Evolutionary conservation across 2,329 filamentous ascomycete species (phyloP), one percentile per base, ranked within the genome.

Genomic region (Fulvia fulva): DNA sequence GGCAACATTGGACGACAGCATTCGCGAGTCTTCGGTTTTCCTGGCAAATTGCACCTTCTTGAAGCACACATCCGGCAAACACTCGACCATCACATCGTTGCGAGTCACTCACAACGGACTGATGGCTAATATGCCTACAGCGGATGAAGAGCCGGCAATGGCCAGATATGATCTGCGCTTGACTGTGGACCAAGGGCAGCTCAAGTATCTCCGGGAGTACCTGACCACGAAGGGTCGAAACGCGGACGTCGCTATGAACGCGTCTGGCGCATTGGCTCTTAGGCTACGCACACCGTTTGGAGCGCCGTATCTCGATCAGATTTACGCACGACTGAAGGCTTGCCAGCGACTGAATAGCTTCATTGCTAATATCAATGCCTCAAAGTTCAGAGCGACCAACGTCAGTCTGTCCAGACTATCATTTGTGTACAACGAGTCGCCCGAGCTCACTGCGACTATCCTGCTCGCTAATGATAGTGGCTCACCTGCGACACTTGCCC

Each of bases 311-410:
- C 72, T 90, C 3, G 78, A 81, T 3, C 75, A 78, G n/a, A 77
- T 91, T 21, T 77, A 79, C 61, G 77, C 80, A 52, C 81, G 86
- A 26, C 77, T 91, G 47, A 81, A 84, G 64, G 83, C 85, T 12
- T 83, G 94, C 57, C 84, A 89, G 67, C 83, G 87, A 21, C 79
- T 94, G 26, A 85, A 90, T 41, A 81, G 82, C 45, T 90, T 89
- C 67, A 78, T 91, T 25, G 81, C 85, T 46, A 84, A 87, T 1
- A 82, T 92, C 61, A 78, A 84, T 55, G 76, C 78, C 61, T 78
- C 83, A 63, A 78, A 81, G 53, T 81, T 89, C 34, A 76, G 77
- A 45, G 82, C 82, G 68, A 80, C 86, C 64, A 76, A 80, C 43
- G 79, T 87, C 56, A 84, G 82, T 16, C 77, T 93, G 56, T 77